Conservation (phyloP, 352 stramenopile species). For the Poterioochromonas sp. region DNA sequence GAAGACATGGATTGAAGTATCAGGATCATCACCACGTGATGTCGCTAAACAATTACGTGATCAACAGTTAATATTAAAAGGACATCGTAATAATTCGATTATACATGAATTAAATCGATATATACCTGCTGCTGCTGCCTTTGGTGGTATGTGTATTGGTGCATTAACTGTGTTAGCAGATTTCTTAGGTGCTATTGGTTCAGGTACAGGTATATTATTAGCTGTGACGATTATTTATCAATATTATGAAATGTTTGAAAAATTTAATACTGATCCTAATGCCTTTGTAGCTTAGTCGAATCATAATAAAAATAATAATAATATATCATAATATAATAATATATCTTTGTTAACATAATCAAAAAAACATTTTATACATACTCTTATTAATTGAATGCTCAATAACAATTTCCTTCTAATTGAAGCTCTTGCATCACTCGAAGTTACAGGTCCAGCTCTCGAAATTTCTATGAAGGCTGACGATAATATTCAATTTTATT, state of each 20-base stretch:
- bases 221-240: conserved; percentile 99
- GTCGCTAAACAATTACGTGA: conserved; percentile 94
- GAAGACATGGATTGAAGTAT: conserved; percentile 99
- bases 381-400: too few species aligned
- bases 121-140: conserved; percentile 94
- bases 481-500: too few species aligned
- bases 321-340: too few species aligned
- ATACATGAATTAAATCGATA: conserved; percentile 97
- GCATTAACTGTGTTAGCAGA: conserved; percentile 95
- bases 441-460: too few species aligned
- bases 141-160: conserved; percentile 99
- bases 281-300: too few species aligned
- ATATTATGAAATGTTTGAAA: conserved; percentile 95
- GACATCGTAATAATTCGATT: conserved; percentile 86
- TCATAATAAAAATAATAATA: too few species aligned
- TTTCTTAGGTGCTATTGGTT: conserved; percentile 95
- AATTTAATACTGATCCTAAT: conserved; percentile 41
- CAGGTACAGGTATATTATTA: conserved; percentile 94
- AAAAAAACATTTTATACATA: too few species aligned
- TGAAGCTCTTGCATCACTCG: too few species aligned
- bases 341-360: too few species aligned
- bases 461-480: too few species aligned
- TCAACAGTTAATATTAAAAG: conserved; percentile 97
- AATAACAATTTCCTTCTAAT: too few species aligned
- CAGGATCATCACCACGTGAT: conserved; percentile 86